Evolutionary conservation across 176 grass and related monocot species (phyloP).

Genomic region (Stipa capillata): DNA sequence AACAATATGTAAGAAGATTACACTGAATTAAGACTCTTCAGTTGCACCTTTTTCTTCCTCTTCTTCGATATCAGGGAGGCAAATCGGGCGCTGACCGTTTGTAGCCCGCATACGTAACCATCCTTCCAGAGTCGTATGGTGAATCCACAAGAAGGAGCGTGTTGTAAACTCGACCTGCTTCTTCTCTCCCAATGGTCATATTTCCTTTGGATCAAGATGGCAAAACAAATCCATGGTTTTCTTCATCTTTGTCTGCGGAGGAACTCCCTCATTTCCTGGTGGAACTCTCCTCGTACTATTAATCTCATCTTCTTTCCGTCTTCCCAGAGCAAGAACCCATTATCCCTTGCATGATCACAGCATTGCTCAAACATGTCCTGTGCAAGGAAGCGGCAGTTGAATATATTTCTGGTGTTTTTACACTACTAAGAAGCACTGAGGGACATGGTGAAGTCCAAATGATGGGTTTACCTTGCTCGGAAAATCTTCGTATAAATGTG

Average conservation of each 20-base stretch:
- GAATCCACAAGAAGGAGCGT: neutral
- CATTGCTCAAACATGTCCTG: slow-evolving; percentile 86
- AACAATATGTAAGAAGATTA: too few relatives aligned
- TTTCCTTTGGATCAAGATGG: neutral
- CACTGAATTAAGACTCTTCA: too few relatives aligned
- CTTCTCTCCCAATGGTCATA: neutral
- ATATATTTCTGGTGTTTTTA: neutral
- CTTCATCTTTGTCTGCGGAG: slow-evolving; percentile 57
- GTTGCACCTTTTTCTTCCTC: too few relatives aligned
- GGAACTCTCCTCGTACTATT: slow-evolving; percentile 57
- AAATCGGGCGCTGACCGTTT: too few relatives aligned
- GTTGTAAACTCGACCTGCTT: neutral
- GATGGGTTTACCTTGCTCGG: slow-evolving; percentile 60
- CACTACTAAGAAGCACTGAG: neutral
- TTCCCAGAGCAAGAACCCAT: slow-evolving; percentile 64
- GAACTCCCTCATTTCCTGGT: slow-evolving; percentile 79
- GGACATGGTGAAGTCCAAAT: neutral
- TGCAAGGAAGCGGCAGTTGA: neutral
- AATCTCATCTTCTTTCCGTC: slow-evolving; percentile 65
- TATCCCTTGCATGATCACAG: slow-evolving; percentile 71
- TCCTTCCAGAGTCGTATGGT: too few relatives aligned
- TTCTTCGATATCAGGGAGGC: too few relatives aligned
- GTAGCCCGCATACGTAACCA: neutral
- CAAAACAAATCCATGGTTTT: neutral
- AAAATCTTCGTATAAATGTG: slow-evolving; percentile 86